phyloP scores from a whole-genome alignment of 495 filamentous ascomycete genomes.

The Hypoxylon intermedium region DNA sequence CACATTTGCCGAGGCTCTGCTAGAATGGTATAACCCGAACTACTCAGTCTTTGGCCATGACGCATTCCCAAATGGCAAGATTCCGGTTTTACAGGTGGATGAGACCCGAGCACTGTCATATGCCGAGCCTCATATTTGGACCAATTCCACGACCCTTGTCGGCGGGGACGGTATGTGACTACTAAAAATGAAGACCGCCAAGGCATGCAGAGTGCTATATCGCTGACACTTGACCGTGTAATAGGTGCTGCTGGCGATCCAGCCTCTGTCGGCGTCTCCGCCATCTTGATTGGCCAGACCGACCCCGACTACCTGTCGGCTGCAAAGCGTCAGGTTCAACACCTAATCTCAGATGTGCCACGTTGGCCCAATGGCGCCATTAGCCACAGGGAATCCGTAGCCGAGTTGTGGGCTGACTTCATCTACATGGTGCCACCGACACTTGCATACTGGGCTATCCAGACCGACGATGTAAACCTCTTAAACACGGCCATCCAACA shows the following conservation, averaged over 20 bases:
- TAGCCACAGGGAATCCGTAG: constrained; percentile 53
- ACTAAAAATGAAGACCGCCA: no score
- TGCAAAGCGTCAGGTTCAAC: constrained; percentile 48
- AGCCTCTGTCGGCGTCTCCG: constrained; percentile 54
- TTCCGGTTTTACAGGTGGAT: constrained; percentile 44
- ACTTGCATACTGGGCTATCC: constrained; percentile 58
- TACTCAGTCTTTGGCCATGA: constrained; percentile 53
- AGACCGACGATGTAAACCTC: constrained; percentile 42
- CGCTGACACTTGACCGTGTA: not conserved
- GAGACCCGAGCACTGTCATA: constrained; percentile 46
- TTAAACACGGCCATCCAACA: constrained; percentile 51
- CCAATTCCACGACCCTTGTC: constrained; percentile 42
- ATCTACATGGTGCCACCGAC: constrained; percentile 60
- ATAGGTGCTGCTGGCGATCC: constrained; percentile 51
- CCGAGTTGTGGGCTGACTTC: constrained; percentile 61
- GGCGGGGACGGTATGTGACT: constrained; percentile 36
- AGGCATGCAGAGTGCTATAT: constrained; percentile 1
- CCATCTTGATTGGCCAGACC: constrained; percentile 54
- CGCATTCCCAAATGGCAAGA: constrained; percentile 50
- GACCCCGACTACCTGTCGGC: constrained; percentile 46
- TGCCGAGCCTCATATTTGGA: constrained; percentile 43
- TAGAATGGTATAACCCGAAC: constrained; percentile 54
- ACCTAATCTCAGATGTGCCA: constrained; percentile 53
- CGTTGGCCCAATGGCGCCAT: constrained; percentile 59
- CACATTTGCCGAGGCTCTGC: constrained; percentile 55